These are phyloP conservation scores for Rasamsonia emersonii DNA, from an alignment of 2,329 filamentous ascomycete species.

Conservation along the genomic window DNA sequence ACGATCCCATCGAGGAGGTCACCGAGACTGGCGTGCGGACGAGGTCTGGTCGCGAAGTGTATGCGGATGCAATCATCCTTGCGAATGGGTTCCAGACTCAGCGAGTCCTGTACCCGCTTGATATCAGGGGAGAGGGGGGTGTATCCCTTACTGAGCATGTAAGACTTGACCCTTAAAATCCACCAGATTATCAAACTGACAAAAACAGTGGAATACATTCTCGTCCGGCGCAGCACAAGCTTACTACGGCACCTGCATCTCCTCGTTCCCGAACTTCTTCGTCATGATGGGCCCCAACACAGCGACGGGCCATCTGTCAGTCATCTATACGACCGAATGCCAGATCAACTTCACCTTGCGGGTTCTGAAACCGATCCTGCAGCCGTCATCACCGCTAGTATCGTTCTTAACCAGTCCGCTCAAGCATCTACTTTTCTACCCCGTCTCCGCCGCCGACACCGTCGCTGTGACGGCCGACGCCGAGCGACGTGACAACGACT, in stretches of 20 bases:
- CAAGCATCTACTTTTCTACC: constrained; percentile 13
- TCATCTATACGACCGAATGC: constrained; percentile 45
- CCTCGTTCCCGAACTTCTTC: constrained; percentile 42
- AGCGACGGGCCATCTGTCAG: constrained; percentile 41
- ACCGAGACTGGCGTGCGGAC: constrained; percentile 31
- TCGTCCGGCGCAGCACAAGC: constrained; percentile 31
- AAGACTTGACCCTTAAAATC: constrained; percentile 13
- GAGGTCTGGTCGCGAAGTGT: constrained; percentile 26
- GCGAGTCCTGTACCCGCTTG: constrained; percentile 39
- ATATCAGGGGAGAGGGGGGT: constrained; percentile 38
- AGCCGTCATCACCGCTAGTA: constrained; percentile 13
- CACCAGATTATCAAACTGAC: constrained; percentile 1
- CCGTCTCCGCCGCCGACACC: constrained; percentile 14
- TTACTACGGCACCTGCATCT: constrained; percentile 43
- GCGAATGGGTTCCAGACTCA: constrained; percentile 44
- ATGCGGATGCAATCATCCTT: constrained; percentile 41
- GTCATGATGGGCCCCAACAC: constrained; percentile 39
- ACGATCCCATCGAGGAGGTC: constrained; percentile 34
- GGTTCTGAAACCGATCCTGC: constrained; percentile 35
- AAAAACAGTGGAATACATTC: constrained; percentile 29
- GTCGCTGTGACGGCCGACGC: constrained; percentile 31
- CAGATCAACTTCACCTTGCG: constrained; percentile 43
- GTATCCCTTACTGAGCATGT: constrained; percentile 21
- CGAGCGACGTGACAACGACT: constrained; percentile 26
- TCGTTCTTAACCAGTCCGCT: too few relatives aligned